These are phyloP conservation scores for Auricularia cornea DNA, from an alignment of 768 basidiomycete species.

Conservation along the genomic window DNA sequence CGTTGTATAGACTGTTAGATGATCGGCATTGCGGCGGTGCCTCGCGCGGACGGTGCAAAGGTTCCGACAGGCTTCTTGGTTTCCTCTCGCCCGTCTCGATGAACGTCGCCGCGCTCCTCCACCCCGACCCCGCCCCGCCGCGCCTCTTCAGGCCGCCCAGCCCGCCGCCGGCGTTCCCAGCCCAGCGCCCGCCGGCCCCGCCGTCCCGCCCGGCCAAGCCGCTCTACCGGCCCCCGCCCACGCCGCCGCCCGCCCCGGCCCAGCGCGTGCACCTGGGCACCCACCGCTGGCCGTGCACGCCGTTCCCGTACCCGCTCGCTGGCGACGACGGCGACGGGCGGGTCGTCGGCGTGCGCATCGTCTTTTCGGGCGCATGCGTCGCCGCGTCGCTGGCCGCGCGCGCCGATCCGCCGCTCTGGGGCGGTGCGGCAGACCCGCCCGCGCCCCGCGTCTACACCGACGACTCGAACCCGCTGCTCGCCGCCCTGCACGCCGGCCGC, in stretches of 20 bases:
- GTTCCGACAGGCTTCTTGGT: background rate
- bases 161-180: background rate
- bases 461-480: constrained; percentile 9
- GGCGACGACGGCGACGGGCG: background rate
- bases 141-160: background rate
- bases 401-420: constrained; percentile 1
- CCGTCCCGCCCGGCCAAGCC: background rate
- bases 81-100: background rate
- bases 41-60: background rate
- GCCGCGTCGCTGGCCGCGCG: background rate
- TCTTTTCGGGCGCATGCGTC: background rate
- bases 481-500: constrained; percentile 5
- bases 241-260: background rate
- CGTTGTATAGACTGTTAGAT: background rate
- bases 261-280: constrained; percentile 1
- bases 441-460: constrained; percentile 4
- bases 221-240: background rate
- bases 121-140: background rate
- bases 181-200: background rate
- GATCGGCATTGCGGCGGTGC: background rate
- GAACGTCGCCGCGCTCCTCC: constrained; percentile 2
- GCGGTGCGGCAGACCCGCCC: background rate
- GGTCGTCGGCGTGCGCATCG: background rate
- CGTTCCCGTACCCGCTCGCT: constrained; percentile 1
- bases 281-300: background rate